Conservation (phyloP, 2,329 filamentous ascomycete species). For the Scolecobasidium constrictum region DNA sequence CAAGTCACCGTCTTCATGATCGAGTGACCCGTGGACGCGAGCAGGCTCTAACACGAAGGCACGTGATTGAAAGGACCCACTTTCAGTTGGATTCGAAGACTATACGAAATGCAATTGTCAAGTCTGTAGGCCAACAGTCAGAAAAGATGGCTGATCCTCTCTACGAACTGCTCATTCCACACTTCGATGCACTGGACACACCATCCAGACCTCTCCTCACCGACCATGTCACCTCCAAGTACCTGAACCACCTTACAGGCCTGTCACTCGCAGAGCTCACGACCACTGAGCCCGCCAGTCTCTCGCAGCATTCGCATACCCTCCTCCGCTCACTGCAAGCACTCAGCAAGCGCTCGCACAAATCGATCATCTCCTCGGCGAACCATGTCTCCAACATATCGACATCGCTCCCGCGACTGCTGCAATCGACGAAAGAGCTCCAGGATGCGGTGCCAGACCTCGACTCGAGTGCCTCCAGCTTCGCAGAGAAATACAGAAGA, state of each 20-base stretch:
- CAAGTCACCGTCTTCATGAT: too few species aligned
- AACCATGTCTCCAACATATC: slow-evolving; percentile 64
- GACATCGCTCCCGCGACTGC: slow-evolving; percentile 60
- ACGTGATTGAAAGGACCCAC: too few species aligned
- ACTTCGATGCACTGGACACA: slow-evolving; percentile 37
- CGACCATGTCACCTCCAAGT: slow-evolving; percentile 51
- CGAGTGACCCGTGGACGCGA: too few species aligned
- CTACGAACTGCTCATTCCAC: slow-evolving; percentile 59
- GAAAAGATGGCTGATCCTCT: slow-evolving; percentile 50
- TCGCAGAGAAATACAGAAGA: slow-evolving; percentile 75
- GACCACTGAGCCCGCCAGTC: slow-evolving; percentile 63
- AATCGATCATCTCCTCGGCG: slow-evolving; percentile 70
- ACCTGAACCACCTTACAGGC: slow-evolving; percentile 67
- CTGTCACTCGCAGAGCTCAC: slow-evolving; percentile 64
- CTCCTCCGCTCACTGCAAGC: slow-evolving; percentile 73
- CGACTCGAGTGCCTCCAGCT: slow-evolving; percentile 66
- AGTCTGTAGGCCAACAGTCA: too few species aligned
- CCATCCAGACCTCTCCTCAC: slow-evolving; percentile 29
- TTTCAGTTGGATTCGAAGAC: too few species aligned
- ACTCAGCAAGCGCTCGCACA: slow-evolving; percentile 82
- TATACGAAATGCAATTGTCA: too few species aligned
- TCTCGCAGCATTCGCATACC: slow-evolving; percentile 73
- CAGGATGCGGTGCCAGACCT: slow-evolving; percentile 64
- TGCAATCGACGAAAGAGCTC: slow-evolving; percentile 54
- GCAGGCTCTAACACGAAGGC: too few species aligned